Conservation (phyloP, 2,329 filamentous ascomycete genomes). For the Ceratocystis ficicola region DNA sequence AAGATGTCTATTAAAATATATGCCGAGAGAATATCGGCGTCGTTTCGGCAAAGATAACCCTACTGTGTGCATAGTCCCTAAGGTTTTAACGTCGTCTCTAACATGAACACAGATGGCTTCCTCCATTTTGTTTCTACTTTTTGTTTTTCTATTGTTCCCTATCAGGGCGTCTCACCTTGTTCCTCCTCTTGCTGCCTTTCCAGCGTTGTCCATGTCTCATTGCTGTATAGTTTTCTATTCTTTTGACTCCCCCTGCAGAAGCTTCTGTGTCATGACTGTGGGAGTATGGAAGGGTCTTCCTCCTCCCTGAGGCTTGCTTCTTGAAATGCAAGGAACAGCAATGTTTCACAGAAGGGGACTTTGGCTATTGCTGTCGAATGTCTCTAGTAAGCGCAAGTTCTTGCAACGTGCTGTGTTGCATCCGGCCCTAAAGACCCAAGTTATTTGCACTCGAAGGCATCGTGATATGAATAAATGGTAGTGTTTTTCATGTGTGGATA, state of each 20-base stretch:
- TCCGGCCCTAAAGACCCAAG: background rate
- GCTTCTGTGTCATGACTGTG: background rate
- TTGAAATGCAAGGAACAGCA: background rate
- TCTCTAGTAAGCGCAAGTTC: background rate
- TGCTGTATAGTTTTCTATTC: background rate
- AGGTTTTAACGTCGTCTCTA: background rate
- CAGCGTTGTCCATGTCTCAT: background rate
- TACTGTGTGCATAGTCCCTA: background rate
- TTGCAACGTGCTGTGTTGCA: too few relatives aligned
- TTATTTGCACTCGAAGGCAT: background rate
- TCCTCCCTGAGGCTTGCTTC: background rate
- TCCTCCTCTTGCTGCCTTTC: background rate
- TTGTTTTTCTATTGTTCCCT: background rate
- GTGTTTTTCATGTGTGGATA: background rate
- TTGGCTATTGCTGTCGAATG: background rate
- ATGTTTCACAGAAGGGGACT: slow-evolving; percentile 7
- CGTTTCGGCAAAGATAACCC: background rate
- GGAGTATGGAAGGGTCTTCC: background rate
- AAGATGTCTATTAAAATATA: background rate
- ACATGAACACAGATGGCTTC: background rate
- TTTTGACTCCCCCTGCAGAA: background rate
- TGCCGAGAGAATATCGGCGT: background rate
- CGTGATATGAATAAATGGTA: background rate
- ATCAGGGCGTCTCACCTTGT: too few relatives aligned
- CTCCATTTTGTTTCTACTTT: background rate